These are phyloP conservation scores for Tribonema minus DNA, from an alignment of 108 stramenopile genomes.

Conservation along the genomic window DNA sequence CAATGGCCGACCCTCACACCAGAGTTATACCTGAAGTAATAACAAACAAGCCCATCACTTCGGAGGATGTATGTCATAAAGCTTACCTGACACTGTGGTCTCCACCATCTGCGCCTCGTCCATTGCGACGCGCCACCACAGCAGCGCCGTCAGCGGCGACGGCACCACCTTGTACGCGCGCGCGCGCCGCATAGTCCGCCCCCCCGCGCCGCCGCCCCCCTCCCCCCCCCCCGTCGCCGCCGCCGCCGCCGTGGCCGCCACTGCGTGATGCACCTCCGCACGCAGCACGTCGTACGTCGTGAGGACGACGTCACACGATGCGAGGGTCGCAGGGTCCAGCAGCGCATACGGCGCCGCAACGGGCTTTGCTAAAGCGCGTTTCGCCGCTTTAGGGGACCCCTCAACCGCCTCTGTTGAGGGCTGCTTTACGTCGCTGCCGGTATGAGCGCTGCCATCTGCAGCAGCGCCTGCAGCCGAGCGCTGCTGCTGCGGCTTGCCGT, in stretches of 20 bases:
- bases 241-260: neutral
- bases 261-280: conserved; percentile 28
- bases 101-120: conserved; percentile 46
- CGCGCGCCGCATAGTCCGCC: neutral
- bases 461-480: neutral
- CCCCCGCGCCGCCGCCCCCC: neutral
- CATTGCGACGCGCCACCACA: conserved; percentile 35
- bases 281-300: conserved; percentile 41
- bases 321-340: conserved; percentile 4
- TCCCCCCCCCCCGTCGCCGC: neutral
- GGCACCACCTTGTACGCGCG: conserved; percentile 9
- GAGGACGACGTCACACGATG: conserved; percentile 22
- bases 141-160: neutral
- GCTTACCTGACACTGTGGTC: too few relatives aligned
- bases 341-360: neutral
- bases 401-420: neutral
- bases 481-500: neutral
- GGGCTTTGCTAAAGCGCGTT: neutral
- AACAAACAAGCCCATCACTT: too few relatives aligned
- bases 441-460: neutral
- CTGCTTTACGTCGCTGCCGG: too few relatives aligned
- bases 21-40: too few relatives aligned
- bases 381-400: neutral
- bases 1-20: too few relatives aligned
- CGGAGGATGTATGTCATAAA: too few relatives aligned